These are phyloP conservation scores for Podila verticillata DNA, from an alignment of 192 early-diverging fungal species.

Conservation along the genomic window DNA sequence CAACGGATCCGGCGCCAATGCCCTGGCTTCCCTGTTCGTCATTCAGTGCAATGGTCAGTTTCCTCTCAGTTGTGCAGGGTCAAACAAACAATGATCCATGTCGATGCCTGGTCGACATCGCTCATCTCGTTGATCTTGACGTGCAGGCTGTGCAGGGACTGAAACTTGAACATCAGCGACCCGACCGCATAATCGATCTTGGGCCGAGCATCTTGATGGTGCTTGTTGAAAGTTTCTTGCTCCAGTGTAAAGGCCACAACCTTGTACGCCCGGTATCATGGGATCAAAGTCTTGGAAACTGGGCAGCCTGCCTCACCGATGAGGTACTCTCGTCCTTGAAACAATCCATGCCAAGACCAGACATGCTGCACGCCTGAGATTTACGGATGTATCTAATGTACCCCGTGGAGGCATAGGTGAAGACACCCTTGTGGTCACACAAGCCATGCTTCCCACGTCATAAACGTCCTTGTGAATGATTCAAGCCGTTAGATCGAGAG, in stretches of 20 bases:
- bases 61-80: constrained; percentile 14
- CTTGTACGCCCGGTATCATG: constrained; percentile 4
- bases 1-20: too few species aligned
- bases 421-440: constrained; percentile 8
- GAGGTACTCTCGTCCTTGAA: not conserved
- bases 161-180: constrained; percentile 19
- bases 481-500: too few species aligned
- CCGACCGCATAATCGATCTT: constrained; percentile 24
- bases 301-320: constrained; percentile 6
- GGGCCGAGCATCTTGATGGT: constrained; percentile 4
- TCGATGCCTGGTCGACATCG: not conserved
- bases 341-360: not conserved
- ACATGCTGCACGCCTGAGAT: too few species aligned
- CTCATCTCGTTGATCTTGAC: not conserved
- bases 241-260: not conserved
- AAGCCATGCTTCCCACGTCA: constrained; percentile 17
- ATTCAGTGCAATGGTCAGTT: too few species aligned
- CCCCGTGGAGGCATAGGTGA: constrained; percentile 9
- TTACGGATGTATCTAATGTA: constrained; percentile 12
- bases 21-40: too few species aligned
- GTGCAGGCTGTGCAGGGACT: constrained; percentile 5
- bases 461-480: constrained; percentile 14
- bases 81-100: constrained; percentile 14
- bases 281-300: not conserved
- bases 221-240: constrained; percentile 9